Evolutionary conservation across 2,329 filamentous ascomycete species (phyloP).

Genomic region (Ceratocystis huliohia): DNA sequence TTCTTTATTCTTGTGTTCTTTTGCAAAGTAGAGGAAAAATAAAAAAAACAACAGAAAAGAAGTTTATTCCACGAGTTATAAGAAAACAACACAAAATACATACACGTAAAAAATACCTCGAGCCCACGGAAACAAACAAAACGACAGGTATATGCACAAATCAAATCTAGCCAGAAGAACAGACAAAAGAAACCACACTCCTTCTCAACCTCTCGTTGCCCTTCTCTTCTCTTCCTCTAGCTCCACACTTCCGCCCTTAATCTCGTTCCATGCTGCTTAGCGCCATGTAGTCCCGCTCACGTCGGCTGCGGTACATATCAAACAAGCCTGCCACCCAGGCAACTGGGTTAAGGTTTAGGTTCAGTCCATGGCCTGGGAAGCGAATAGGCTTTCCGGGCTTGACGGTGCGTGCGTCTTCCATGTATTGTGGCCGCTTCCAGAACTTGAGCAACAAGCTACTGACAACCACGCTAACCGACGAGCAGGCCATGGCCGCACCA

Average conservation of each 20-base stretch:
- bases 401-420: slow-evolving; percentile 57
- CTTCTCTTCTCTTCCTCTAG: neutral
- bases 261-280: slow-evolving; percentile 39
- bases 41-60: neutral
- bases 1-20: too few species aligned
- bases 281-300: slow-evolving; percentile 42
- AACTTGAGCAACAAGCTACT: slow-evolving; percentile 74
- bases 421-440: slow-evolving; percentile 76
- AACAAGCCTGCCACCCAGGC: slow-evolving; percentile 9
- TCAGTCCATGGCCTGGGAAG: slow-evolving; percentile 30
- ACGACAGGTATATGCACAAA: neutral
- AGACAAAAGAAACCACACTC: neutral
- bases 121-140: neutral
- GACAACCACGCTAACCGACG: slow-evolving; percentile 77
- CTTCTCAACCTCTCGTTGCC: neutral
- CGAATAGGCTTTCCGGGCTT: slow-evolving; percentile 36
- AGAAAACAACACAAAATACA: neutral
- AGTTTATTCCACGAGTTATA: neutral
- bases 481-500: slow-evolving; percentile 83
- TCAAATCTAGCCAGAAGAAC: neutral
- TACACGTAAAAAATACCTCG: neutral
- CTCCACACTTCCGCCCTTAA: neutral
- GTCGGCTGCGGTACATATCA: slow-evolving; percentile 1
- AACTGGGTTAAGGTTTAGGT: slow-evolving; percentile 3
- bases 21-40: neutral